Evolutionary conservation across 257 asterid species (phyloP).

Genomic region (Solanum dulcamara): DNA sequence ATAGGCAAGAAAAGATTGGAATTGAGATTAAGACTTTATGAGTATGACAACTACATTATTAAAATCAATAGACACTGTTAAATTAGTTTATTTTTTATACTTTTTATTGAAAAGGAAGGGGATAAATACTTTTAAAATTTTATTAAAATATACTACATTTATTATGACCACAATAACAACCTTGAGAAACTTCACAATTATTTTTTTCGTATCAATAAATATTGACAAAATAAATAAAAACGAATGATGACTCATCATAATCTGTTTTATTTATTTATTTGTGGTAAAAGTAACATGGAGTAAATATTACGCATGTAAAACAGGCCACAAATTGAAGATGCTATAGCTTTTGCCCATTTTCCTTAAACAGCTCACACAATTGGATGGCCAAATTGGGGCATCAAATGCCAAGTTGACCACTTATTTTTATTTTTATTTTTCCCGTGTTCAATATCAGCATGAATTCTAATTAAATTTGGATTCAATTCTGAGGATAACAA

Average conservation of each 20-base stretch:
- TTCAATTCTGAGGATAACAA: fast-evolving
- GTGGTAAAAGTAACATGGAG: background rate
- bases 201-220: background rate
- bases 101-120: background rate
- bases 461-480: background rate
- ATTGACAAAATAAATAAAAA: background rate
- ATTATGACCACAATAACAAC: background rate
- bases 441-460: too few relatives aligned
- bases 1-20: background rate
- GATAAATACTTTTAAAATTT: background rate
- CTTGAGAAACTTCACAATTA: too few relatives aligned
- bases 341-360: background rate
- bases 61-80: background rate
- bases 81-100: background rate
- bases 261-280: background rate
- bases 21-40: background rate
- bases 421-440: background rate
- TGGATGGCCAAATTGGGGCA: background rate
- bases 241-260: background rate
- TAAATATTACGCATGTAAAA: background rate
- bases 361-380: background rate
- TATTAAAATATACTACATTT: background rate
- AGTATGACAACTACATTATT: background rate
- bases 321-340: background rate
- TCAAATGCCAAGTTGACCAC: background rate